Base-by-base conservation (phyloP, 495 filamentous ascomycete species). In the Podospora bellae-mahoneyi region DNA sequence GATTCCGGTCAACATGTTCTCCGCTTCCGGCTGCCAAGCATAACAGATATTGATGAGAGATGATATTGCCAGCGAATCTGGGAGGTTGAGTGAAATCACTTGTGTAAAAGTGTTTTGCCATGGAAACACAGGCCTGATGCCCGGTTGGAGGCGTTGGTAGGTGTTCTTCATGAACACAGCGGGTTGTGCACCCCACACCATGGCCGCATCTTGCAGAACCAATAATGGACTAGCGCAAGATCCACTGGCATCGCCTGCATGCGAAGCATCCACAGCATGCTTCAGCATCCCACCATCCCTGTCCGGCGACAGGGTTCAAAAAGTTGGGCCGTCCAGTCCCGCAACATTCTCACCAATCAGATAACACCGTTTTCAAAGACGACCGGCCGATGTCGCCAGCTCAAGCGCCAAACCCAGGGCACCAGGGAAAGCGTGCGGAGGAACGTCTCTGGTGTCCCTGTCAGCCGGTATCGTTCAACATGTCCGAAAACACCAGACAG, bases 201-300 rank as follows among this genome's bases (percentile, higher is more conserved):
- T n/a, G 44, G 64, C 66, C 74, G 72, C 77, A 74, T 70, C 69
- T 66, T 71, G 72, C 66, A 73, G 62, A 64, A 64, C 44, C 66
- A 66, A n/a, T 55, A 59, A 64, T 39, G 28, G 71, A 60, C 39
- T 74, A 73, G 73, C 66, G 48, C 58, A 48, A 76, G 77, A 77
- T 78, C 74, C 76, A 73, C 71, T 69, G 69, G 69, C 74, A 71
- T 74, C 66, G 70, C 67, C 69, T 78, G 74, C 74, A 78, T 78
- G 72, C 72, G 64, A 68, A 28, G 69, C 61, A 73, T 69, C 72
- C 74, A 72, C 66, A 66, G 60, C 60, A 73, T 66, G 64, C 66
- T 64, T 65, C 30, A 62, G 20, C 64, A 77, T 66, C 75, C 74
- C 67, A 62, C 13, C 61, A 77, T 67, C 75, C 74, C 67, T 74